These are phyloP conservation scores for Solanum sitiens DNA, from an alignment of 257 asterid genomes.

Conservation along the genomic window DNA sequence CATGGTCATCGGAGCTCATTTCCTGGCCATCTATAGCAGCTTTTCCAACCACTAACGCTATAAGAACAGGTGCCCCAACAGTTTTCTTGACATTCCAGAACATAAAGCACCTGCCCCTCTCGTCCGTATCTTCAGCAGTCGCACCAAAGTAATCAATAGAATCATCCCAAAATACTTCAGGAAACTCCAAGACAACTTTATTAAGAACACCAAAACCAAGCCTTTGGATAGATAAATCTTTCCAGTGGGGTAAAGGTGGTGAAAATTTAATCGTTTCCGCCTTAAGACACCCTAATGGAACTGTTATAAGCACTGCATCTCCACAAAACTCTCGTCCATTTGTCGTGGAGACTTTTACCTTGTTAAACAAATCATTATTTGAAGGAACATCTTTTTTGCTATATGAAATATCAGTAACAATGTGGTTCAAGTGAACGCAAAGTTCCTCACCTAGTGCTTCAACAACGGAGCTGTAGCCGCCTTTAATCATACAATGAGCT, in stretches of 20 bases:
- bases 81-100: slow-evolving; percentile 98
- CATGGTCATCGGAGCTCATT: slow-evolving; percentile 61
- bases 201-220: slow-evolving; percentile 97
- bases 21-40: slow-evolving; percentile 86
- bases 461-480: slow-evolving; percentile 86
- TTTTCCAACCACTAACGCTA: slow-evolving; percentile 91
- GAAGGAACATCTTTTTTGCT: slow-evolving; percentile 17
- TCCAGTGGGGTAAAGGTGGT: slow-evolving; percentile 90
- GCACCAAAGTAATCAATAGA: slow-evolving; percentile 94
- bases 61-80: slow-evolving; percentile 98
- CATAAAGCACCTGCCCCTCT: slow-evolving; percentile 95
- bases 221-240: slow-evolving; percentile 59
- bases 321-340: slow-evolving; percentile 81
- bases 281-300: slow-evolving; percentile 96
- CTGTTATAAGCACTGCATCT: slow-evolving; percentile 87
- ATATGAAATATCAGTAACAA: slow-evolving; percentile 63
- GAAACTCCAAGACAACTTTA: slow-evolving; percentile 87
- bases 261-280: slow-evolving; percentile 76
- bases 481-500: slow-evolving; percentile 99
- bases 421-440: slow-evolving; percentile 59
- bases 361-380: slow-evolving; percentile 23
- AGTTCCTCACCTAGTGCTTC: slow-evolving; percentile 85
- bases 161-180: slow-evolving; percentile 97
- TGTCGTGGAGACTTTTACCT: slow-evolving; percentile 62
- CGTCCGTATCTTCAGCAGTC: slow-evolving; percentile 73